Base-by-base conservation (phyloP, 352 stramenopile genomes). In the Pythium brassicae region DNA sequence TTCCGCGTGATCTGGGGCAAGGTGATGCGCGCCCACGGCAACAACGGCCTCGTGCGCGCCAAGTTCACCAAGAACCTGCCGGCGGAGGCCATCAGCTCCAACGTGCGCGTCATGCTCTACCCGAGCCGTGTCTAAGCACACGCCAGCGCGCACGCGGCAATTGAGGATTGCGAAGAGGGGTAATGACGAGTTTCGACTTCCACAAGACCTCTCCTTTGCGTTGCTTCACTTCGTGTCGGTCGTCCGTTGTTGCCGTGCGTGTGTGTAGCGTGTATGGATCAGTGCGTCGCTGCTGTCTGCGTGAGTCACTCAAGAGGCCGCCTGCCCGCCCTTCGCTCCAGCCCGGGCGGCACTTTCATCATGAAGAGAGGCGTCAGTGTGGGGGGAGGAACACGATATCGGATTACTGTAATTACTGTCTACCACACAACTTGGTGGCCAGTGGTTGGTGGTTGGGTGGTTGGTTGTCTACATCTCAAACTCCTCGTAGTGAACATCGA, bases 1-100 rank as follows among this genome's bases (percentile, higher is more conserved):
- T 99, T 98, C 88, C 92, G 97, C 68, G 96, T 99, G 60, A 98
- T 99, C 65, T 99, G 97, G 97, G 97, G 97, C 72, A 98, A 98
- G 78, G 95, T 99, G 46, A 96, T 78, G 68, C 90, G 96, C 56
- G 79, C 92, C 52, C 97, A 99, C 78, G 97, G 97, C 74, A 98
- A 90, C 78, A 99, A 98, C 78, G 97, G 97, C 60, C 90, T 99
- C 53, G 97, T 99, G 42, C 94, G 95, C 59, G 97, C 96, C 75
- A 98, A 99, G 88, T 99, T 99, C 89, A 70, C 86, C 67, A 96
- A 95, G 74, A 98, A 99, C 78, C 89, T 99, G 58, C 96, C 96
- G 50, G 90, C 91, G 54, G 83, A 92, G 67, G 88, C 96, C 65
- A 99, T 99, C 70, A 97, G 96, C 74, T 89, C 88, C 71, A 93